These are phyloP conservation scores for Kodamaea alishanica DNA, from an alignment of 1,139 yeast species.

Conservation along the genomic window DNA sequence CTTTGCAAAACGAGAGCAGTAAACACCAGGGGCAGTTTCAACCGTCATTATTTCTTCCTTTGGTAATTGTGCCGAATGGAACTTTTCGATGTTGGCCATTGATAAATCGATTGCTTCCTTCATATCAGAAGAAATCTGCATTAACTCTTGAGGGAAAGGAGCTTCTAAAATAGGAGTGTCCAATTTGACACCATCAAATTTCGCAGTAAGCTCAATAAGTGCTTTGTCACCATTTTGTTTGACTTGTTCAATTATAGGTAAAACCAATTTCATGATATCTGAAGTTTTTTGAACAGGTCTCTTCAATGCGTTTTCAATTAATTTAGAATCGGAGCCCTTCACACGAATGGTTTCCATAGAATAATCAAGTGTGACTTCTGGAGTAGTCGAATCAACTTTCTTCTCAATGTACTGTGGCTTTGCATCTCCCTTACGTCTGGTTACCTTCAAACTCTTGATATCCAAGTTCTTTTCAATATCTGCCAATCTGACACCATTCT, in stretches of 20 bases:
- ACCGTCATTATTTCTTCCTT: constrained; percentile 70
- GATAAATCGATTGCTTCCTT: constrained; percentile 85
- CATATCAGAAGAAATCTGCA: constrained; percentile 74
- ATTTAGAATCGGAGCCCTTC: constrained; percentile 38
- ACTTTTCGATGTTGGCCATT: constrained; percentile 79
- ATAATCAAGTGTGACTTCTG: constrained; percentile 35
- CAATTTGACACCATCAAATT: constrained; percentile 81
- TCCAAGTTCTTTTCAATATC: constrained; percentile 86
- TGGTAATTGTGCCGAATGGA: constrained; percentile 88
- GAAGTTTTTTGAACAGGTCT: constrained; percentile 92
- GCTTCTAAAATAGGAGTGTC: constrained; percentile 73
- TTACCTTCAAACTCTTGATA: constrained; percentile 76
- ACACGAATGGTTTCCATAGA: constrained; percentile 53
- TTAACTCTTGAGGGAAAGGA: constrained; percentile 77
- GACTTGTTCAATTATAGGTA: constrained; percentile 82
- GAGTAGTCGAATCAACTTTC: neutral
- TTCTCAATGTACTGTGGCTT: constrained; percentile 61
- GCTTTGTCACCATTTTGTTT: constrained; percentile 80
- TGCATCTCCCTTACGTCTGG: constrained; percentile 95
- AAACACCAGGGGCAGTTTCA: constrained; percentile 91
- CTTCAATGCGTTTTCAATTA: constrained; percentile 56
- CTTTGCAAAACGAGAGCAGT: constrained; percentile 90
- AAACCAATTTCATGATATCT: constrained; percentile 86
- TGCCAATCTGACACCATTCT: constrained; percentile 70
- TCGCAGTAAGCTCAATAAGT: constrained; percentile 76